Base-by-base conservation (phyloP, 805 yeast genomes). In the Wickerhamia fluorescens region DNA sequence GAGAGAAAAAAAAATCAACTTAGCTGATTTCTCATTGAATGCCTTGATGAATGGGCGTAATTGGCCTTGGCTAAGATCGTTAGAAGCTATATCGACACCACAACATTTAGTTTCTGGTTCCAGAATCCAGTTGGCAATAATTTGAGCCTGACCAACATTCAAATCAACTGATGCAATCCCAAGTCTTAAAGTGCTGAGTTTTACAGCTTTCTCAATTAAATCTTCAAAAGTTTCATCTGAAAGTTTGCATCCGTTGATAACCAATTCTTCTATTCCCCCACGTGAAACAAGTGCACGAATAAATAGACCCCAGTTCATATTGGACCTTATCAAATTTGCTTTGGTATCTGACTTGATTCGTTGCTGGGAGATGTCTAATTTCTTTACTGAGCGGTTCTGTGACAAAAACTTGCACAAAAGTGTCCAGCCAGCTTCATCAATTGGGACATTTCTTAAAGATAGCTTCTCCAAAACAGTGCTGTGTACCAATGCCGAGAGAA, bases 341-440 rank as follows among this genome's bases (percentile, higher is more conserved):
- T 66, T 61, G 9, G 64, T 56, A 17, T 70, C 73, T 7, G 64
- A 44, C 41, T 68, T 71, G 29, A 71, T 55, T 35, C 67, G 55
- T 44, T 73, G 78, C 39, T 73, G 79, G 7, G 75, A 68, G n/a
- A 73, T 58, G 44, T 73, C 79, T 27, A 73, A 53, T 41, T 71
- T 71, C 36, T 64, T 62, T 14, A 73, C 49, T 1, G 65, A 53
- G 23, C 42, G 50, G 40, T 70, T 71, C 4, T 49, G 38, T 1
- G 66, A 50, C 15, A 73, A 36, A 34, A 73, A 69, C 42, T 67
- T 66, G 39, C 78, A 73, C 14, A 73, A 46, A 36, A 52, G 58
- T 16, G 45, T 45, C 79, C 79, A 73, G 0, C 78, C 78, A 9
- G 42, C 42, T 10, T 49, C 53, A 42, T 71, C 75, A 18, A 73